Conservation (phyloP, 1,284 basidiomycete genomes). For the Ganoderma lucidum region DNA sequence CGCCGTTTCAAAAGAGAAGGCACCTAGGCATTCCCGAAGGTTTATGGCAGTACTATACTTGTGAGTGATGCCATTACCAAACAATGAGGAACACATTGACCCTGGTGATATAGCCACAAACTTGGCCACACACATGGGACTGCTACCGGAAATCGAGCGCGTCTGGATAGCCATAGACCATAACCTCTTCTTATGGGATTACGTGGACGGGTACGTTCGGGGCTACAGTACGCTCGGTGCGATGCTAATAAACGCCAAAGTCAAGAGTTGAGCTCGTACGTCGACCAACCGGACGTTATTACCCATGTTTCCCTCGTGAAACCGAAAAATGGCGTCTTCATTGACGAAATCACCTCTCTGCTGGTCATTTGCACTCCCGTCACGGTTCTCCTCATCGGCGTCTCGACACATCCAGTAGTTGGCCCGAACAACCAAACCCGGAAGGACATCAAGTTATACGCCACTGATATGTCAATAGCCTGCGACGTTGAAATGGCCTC, state of each 20-base stretch:
- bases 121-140: conserved; percentile 80
- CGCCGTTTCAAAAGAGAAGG: conserved; percentile 83
- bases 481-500: conserved; percentile 88
- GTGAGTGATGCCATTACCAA: conserved; percentile 50
- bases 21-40: conserved; percentile 85
- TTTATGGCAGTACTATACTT: conserved; percentile 83
- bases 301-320: conserved; percentile 86
- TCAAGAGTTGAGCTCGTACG: conserved; percentile 87
- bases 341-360: conserved; percentile 91
- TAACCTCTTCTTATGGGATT: conserved; percentile 97
- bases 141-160: conserved; percentile 93
- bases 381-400: conserved; percentile 86
- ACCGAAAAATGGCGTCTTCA: conserved; percentile 86
- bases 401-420: conserved; percentile 65
- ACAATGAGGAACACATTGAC: conserved; percentile 10
- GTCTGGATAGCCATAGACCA: conserved; percentile 98
- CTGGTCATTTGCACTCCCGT: conserved; percentile 92
- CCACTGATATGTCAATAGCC: conserved; percentile 84
- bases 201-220: conserved; percentile 83
- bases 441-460: conserved; percentile 88
- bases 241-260: conserved; percentile 46
- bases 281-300: conserved; percentile 93
- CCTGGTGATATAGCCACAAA: conserved; percentile 54
- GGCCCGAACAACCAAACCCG: conserved; percentile 56
- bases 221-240: not conserved